Conservation (phyloP, 129 eudicot species). For the Helichrysum umbraculigerum region DNA sequence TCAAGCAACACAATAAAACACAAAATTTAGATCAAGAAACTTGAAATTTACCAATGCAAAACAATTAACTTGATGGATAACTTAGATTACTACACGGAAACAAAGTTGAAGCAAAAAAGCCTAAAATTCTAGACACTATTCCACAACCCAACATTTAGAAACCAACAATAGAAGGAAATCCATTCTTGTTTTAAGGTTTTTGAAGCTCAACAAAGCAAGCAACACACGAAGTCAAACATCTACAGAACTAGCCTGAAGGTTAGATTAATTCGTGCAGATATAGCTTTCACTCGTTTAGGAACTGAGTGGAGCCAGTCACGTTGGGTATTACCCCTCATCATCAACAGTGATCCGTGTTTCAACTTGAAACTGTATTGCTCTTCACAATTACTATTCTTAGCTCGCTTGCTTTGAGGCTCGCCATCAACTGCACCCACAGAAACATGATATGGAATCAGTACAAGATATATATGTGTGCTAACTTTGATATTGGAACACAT, state of each 20-base stretch:
- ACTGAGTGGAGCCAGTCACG: conserved; percentile 94
- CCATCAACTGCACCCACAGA: conserved; percentile 31
- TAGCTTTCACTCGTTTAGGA: conserved; percentile 80
- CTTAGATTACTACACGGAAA: no score
- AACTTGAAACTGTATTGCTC: conserved; percentile 53
- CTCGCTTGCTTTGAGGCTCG: conserved; percentile 55
- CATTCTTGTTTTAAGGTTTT: not conserved
- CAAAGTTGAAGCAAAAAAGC: not conserved
- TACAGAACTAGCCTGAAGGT: conserved; percentile 71
- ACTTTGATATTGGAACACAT: not conserved
- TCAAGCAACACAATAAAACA: no score
- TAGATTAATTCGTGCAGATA: conserved; percentile 68
- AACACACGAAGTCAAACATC: not conserved
- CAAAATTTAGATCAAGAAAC: no score
- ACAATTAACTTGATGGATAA: no score
- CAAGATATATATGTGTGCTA: not conserved
- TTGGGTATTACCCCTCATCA: conserved; percentile 89
- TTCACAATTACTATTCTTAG: conserved; percentile 38
- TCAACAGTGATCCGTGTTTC: conserved; percentile 81
- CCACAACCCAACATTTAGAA: not conserved
- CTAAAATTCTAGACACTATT: not conserved
- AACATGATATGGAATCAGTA: not conserved
- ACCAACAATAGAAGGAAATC: not conserved
- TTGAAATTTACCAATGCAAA: no score
- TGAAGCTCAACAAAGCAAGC: not conserved